phyloP scores from a whole-genome alignment of 495 filamentous ascomycete genomes.

The Paragyromitra xinjiangensis region DNA sequence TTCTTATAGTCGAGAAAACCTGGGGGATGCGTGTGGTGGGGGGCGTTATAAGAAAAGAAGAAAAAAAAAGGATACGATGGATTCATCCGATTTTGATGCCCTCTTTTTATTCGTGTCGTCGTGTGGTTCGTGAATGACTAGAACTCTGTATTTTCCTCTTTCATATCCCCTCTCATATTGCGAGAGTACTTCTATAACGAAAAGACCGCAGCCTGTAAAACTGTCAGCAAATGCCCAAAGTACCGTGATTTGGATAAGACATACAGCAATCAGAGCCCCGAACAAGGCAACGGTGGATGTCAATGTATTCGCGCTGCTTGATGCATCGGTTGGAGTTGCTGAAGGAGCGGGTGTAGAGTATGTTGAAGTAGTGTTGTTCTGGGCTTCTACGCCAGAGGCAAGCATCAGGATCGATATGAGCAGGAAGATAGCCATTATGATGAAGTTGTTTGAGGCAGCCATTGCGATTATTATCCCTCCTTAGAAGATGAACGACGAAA shows the following conservation, averaged over 20 bases:
- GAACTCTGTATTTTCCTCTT: no score
- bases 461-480: slow-evolving; percentile 37
- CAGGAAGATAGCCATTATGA: slow-evolving; percentile 39
- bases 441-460: slow-evolving; percentile 40
- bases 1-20: not conserved
- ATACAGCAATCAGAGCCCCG: slow-evolving; percentile 55
- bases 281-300: slow-evolving; percentile 55
- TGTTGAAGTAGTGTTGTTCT: slow-evolving; percentile 48
- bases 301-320: slow-evolving; percentile 51
- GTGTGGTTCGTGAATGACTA: slow-evolving; percentile 27
- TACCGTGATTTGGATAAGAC: slow-evolving; percentile 13
- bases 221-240: slow-evolving; percentile 24
- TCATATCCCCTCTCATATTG: not conserved
- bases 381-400: slow-evolving; percentile 30
- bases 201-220: slow-evolving; percentile 51
- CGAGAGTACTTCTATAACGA: slow-evolving; percentile 47
- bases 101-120: slow-evolving; percentile 26
- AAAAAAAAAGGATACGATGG: not conserved
- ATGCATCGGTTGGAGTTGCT: slow-evolving; percentile 41
- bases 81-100: not conserved
- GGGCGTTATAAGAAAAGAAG: not conserved
- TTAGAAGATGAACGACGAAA: slow-evolving; percentile 13
- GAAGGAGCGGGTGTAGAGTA: slow-evolving; percentile 32
- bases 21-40: not conserved
- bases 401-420: slow-evolving; percentile 44